These are phyloP conservation scores for Myxozyma geophila DNA, from an alignment of 805 yeast species.

Conservation along the genomic window DNA sequence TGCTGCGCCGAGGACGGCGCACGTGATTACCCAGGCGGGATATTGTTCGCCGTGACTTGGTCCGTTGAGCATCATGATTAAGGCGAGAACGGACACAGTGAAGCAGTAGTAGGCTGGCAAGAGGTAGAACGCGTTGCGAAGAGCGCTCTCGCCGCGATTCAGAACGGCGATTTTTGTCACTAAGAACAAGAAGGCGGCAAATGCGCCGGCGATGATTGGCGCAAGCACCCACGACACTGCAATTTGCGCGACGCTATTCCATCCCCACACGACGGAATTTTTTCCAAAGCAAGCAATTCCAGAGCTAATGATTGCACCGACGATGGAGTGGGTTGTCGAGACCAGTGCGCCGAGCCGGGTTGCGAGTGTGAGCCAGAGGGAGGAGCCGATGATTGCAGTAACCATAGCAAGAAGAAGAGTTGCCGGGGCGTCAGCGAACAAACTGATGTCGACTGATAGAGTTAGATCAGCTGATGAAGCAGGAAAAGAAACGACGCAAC, in stretches of 20 bases:
- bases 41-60: conserved; percentile 58
- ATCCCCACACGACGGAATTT: conserved; percentile 68
- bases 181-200: conserved; percentile 63
- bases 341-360: conserved; percentile 74
- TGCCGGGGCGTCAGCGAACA: conserved; percentile 61
- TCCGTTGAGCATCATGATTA: conserved; percentile 82
- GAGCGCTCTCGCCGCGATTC: conserved; percentile 56
- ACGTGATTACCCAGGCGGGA: conserved; percentile 56
- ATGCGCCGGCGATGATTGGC: conserved; percentile 67
- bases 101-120: conserved; percentile 65
- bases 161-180: conserved; percentile 63
- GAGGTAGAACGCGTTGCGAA: conserved; percentile 59
- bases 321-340: conserved; percentile 78
- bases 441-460: conserved; percentile 50
- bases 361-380: conserved; percentile 70
- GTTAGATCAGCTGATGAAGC: too few relatives aligned
- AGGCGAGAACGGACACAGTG: conserved; percentile 66
- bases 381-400: conserved; percentile 73
- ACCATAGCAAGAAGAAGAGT: conserved; percentile 77
- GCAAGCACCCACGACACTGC: conserved; percentile 83
- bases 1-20: conserved; percentile 68
- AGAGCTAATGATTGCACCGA: conserved; percentile 75
- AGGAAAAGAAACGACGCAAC: not conserved
- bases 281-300: conserved; percentile 75
- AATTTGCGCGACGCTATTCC: conserved; percentile 72